Percentiles rank a stretch among this genome's conserved stretches.
Conservation (phyloP, 2,329 filamentous ascomycete species). For the Calonectria honghensis region DNA sequence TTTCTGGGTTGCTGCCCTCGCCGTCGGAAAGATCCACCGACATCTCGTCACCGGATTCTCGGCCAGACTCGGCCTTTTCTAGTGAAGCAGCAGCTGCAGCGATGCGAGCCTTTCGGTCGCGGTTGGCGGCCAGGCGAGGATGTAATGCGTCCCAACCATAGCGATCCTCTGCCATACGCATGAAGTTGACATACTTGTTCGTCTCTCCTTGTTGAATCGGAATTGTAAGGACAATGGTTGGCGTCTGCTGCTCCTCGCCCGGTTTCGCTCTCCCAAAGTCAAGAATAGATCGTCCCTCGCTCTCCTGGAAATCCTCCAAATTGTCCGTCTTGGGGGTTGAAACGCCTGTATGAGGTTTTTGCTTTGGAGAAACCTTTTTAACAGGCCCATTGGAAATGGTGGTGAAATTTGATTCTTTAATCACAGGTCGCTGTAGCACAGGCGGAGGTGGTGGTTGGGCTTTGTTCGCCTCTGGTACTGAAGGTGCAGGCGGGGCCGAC, state of each 20-base stretch:
- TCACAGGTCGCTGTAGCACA: slow-evolving; percentile 55
- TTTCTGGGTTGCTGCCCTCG: slow-evolving; percentile 92
- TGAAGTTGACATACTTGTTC: slow-evolving; percentile 97
- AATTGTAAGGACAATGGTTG: slow-evolving; percentile 89
- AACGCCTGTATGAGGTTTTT: slow-evolving; percentile 64
- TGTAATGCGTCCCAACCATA: slow-evolving; percentile 97
- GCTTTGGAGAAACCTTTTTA: slow-evolving; percentile 69
- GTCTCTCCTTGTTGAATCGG: slow-evolving; percentile 83
- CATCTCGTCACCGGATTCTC: slow-evolving; percentile 87
- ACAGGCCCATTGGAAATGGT: slow-evolving; percentile 64
- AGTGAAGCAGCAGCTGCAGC: slow-evolving; percentile 91
- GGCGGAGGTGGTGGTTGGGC: neutral
- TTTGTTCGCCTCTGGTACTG: slow-evolving; percentile 42
- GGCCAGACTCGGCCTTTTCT: slow-evolving; percentile 82
- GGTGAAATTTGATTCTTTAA: slow-evolving; percentile 64
- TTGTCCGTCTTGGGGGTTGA: slow-evolving; percentile 70
- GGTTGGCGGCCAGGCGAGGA: slow-evolving; percentile 90
- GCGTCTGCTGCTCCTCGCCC: slow-evolving; percentile 76
- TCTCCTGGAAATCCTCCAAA: slow-evolving; percentile 68
- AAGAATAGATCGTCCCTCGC: slow-evolving; percentile 73
- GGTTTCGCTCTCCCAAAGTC: slow-evolving; percentile 77
- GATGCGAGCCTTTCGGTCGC: slow-evolving; percentile 90
- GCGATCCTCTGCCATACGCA: slow-evolving; percentile 91
- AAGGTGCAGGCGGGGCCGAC: slow-evolving; percentile 59
- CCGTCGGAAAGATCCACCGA: slow-evolving; percentile 84